Conservation (phyloP, 2,329 filamentous ascomycete species). For the Rosellinia necatrix region DNA sequence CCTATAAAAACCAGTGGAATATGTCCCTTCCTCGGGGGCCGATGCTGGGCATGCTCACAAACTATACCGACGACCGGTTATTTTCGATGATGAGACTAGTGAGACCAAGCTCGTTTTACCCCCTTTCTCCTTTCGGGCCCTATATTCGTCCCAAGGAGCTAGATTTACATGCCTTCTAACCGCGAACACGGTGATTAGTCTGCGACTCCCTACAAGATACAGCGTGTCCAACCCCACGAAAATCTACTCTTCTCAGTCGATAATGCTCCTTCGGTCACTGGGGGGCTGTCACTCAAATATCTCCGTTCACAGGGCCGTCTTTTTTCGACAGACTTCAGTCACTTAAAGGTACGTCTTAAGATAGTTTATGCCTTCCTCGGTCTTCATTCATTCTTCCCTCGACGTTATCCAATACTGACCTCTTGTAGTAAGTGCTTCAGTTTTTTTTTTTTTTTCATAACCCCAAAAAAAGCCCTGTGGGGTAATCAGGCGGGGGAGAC, state of each 20-base stretch:
- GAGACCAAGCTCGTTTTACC: not conserved
- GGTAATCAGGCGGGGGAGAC: no score
- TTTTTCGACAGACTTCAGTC: constrained; percentile 49
- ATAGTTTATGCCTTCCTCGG: not conserved
- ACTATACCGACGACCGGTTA: constrained; percentile 15
- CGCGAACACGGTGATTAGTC: constrained; percentile 30
- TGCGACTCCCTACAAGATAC: constrained; percentile 46
- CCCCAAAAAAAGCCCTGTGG: no score
- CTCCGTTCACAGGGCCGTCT: constrained; percentile 45
- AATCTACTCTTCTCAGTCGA: constrained; percentile 46
- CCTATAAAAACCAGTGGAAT: constrained; percentile 17
- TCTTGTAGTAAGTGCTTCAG: constrained; percentile 2
- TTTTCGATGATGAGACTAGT: constrained; percentile 25
- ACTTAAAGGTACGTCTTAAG: constrained; percentile 35
- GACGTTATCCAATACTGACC: not conserved
- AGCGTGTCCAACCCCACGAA: constrained; percentile 42
- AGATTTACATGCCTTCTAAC: not conserved
- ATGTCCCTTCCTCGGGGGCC: constrained; percentile 16
- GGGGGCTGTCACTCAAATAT: constrained; percentile 36
- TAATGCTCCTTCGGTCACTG: constrained; percentile 39
- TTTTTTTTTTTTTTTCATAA: not conserved
- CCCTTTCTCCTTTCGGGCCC: not conserved
- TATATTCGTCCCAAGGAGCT: not conserved
- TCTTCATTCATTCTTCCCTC: not conserved
- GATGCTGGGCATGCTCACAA: constrained; percentile 10